Base-by-base conservation (phyloP, 106 monocot species). In the Iris macrosiphon region DNA sequence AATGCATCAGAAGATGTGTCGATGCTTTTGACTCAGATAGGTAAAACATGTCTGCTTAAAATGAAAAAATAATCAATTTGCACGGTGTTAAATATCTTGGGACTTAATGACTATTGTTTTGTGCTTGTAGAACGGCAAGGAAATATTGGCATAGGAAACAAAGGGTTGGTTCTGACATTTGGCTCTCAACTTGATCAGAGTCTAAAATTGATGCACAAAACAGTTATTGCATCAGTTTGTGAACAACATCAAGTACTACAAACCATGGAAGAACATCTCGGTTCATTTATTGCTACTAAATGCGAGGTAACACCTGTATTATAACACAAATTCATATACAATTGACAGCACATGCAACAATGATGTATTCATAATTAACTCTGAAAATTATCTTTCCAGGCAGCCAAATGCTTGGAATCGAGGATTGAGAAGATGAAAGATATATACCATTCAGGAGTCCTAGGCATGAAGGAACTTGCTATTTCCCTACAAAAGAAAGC, bases 161-260 rank as follows among this genome's bases (percentile, higher is more conserved):
- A 74, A 34, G 51, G 57, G 12, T 38, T 77, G 74, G 35, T 89
- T 16, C 51, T 67, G 45, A 70, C 37, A 42, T 83, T 83, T 60
- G 60, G 73, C 8, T 64, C 62, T 41, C 58, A 76, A 19, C 63
- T 89, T 59, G 70, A 89, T 66, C 62, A 73, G 49, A 73, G 70
- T 45, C 72, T 83, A 30, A 76, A 59, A 18, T 22, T 31, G 24
- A 60, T 89, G 18, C 79, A 80, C 15, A 49, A 70, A 15, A 77
- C 40, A 8, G 73, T 89, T 19, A 28, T 76, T 58, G 68, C 63
- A 64, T 83, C 65, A 35, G 70, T 89, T 73, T 74, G 62, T 39
- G 61, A 83, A 60, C 70, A 87, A 24, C 60, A 75, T 7, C 62
- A 82, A 50, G 9, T 60, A 41, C 40, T 89, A 28, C 72, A 51